Evolutionary conservation across 352 stramenopile genomes (phyloP).

Genomic region (Paralagenidium karlingii): DNA sequence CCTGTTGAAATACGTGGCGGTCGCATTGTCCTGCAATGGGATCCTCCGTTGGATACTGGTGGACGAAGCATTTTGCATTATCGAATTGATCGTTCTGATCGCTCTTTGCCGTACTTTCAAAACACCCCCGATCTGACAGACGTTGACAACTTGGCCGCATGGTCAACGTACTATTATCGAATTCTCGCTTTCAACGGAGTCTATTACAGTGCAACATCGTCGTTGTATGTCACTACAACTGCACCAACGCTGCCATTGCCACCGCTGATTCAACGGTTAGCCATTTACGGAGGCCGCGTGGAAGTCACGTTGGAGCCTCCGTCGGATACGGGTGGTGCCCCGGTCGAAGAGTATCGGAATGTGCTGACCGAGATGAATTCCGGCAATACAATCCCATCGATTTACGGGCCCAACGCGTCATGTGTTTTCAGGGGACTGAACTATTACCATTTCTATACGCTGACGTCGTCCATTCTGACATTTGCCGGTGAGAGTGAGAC

Average conservation of each 20-base stretch:
- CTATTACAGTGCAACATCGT: slow-evolving; percentile 5
- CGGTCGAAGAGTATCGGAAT: slow-evolving; percentile 15
- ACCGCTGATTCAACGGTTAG: slow-evolving; percentile 6
- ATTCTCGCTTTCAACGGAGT: slow-evolving; percentile 33
- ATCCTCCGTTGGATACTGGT: slow-evolving; percentile 24
- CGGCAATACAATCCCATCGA: too few relatives aligned
- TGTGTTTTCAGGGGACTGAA: too few relatives aligned
- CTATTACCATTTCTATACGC: too few relatives aligned
- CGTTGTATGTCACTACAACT: slow-evolving; percentile 6
- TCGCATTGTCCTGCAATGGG: slow-evolving; percentile 23
- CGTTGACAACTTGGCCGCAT: slow-evolving; percentile 11
- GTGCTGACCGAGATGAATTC: slow-evolving; percentile 2
- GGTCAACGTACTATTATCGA: slow-evolving; percentile 19
- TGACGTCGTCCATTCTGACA: too few relatives aligned
- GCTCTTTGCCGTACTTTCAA: not conserved
- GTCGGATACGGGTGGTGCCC: slow-evolving; percentile 26
- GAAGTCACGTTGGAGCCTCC: slow-evolving; percentile 21
- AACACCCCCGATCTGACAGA: slow-evolving; percentile 15
- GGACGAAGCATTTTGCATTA: slow-evolving; percentile 26
- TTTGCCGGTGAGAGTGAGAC: too few relatives aligned
- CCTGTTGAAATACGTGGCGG: slow-evolving; percentile 9
- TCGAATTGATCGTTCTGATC: slow-evolving; percentile 15
- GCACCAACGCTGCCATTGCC: slow-evolving; percentile 14
- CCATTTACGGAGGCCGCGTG: slow-evolving; percentile 25
- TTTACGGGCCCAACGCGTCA: too few relatives aligned